Evolutionary conservation across 2,329 filamentous ascomycete genomes (phyloP).

Genomic region (Fusarium haematococcum): DNA sequence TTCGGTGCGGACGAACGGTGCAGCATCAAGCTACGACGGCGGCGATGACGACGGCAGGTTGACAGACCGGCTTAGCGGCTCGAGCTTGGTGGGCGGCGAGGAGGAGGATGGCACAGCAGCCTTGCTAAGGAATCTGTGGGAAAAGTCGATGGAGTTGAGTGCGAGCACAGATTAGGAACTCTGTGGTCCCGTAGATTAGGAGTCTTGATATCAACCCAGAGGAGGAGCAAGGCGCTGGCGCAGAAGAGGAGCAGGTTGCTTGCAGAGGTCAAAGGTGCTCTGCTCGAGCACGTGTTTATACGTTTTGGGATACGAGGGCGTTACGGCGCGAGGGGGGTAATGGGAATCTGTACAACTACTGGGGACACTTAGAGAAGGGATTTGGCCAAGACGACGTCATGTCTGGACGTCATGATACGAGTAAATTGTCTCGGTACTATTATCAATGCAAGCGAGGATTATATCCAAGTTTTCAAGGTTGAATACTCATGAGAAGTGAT

Average conservation of each 20-base stretch:
- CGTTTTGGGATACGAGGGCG: slow-evolving; percentile 9
- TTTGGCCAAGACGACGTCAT: slow-evolving; percentile 13
- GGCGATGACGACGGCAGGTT: slow-evolving; percentile 57
- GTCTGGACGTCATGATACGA: slow-evolving; percentile 14
- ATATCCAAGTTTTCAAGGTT: neutral
- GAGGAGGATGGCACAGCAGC: slow-evolving; percentile 64
- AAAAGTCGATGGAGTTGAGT: slow-evolving; percentile 69
- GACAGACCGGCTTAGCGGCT: slow-evolving; percentile 61
- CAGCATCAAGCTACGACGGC: slow-evolving; percentile 59
- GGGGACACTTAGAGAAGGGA: slow-evolving; percentile 25
- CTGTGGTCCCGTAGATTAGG: neutral
- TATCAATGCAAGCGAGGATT: neutral
- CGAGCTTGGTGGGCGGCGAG: slow-evolving; percentile 61
- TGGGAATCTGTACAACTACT: slow-evolving; percentile 26
- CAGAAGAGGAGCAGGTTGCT: slow-evolving; percentile 60
- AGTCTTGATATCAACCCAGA: neutral
- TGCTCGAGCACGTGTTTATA: slow-evolving; percentile 11
- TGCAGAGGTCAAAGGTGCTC: slow-evolving; percentile 50
- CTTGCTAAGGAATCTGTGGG: slow-evolving; percentile 70
- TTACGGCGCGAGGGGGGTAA: slow-evolving; percentile 5
- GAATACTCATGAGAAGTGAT: slow-evolving; percentile 4
- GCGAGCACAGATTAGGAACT: slow-evolving; percentile 54
- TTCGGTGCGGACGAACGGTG: slow-evolving; percentile 54
- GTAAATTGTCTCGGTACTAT: neutral
- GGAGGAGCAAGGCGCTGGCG: neutral